Base-by-base conservation (phyloP, 352 stramenopile genomes). In the Phytopythium litorale region DNA sequence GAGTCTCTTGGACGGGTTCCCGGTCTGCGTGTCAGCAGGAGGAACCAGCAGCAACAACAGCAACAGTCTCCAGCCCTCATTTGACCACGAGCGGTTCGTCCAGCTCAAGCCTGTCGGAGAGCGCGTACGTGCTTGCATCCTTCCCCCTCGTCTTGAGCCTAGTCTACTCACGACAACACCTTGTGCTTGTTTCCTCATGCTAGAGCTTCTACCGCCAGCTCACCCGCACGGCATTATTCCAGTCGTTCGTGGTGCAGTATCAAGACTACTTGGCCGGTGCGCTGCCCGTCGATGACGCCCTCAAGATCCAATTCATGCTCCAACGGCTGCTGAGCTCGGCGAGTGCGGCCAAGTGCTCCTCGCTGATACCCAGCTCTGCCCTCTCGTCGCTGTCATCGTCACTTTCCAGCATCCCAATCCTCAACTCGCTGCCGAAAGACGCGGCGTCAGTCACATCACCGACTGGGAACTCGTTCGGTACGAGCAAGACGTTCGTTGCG, bases 401-500 rank as follows among this genome's bases (percentile, higher is more conserved):
- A 7, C 52, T 58, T 7, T 67, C 48, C 45, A 78, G 32, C 61
- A 50, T 65, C 21, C 35, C 52, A 7, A 56, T 16, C 25, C 42
- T 55, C 8, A 49, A 38, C 60, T 55, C 58, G 23, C 9, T 23
- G 21, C n/a, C 54, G 3, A 43, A 58, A 45, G 33, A 46, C 11
- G 32, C 19, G 5, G 11, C 9, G 30, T 19, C 32, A 19, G 57
- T 55, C 43, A 49, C 38, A 19, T 49, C 57, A 1, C 32, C 35
- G 0, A 55, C 57, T 30, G 32, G 5, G n/a, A 25, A 11, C 19
- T 16, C 43, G 5, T 33, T 38, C 40, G 1, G 28, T 38, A 16
- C 50, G 52, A 69, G 57, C 42, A 84, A 84, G 57, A 84, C 72
- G 9, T 81, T 84, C 32, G 72, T 81, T 0, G 75, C 75, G 2